Percentiles rank a stretch among this genome's conserved stretches.
Evolutionary conservation across 768 basidiomycete genomes (phyloP).

Genomic region (Filobasidium wieringae): DNA sequence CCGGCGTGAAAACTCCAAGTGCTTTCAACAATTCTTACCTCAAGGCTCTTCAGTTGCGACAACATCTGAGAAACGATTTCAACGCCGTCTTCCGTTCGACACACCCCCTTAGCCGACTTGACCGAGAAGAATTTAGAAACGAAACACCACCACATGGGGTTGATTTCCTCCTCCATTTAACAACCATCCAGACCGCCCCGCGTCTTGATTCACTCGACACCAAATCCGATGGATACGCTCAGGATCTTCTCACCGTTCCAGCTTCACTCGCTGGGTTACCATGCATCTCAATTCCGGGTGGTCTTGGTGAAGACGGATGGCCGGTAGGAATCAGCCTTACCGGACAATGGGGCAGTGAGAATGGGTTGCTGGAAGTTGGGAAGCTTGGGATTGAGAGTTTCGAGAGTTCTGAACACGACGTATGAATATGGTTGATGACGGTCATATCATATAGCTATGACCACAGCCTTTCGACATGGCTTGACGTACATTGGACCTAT

Average conservation of each 20-base stretch:
- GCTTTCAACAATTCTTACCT: conserved; percentile 98
- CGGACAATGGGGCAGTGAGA: conserved; percentile 66
- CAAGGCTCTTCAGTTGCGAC: conserved; percentile 73
- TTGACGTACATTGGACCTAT: too few relatives aligned
- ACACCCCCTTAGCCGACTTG: conserved; percentile 43
- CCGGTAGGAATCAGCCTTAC: conserved; percentile 72
- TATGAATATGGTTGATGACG: too few relatives aligned
- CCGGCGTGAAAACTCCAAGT: too few relatives aligned
- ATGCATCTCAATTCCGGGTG: conserved; percentile 58
- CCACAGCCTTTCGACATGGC: too few relatives aligned
- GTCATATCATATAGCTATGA: too few relatives aligned
- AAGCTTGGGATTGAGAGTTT: conserved; percentile 3
- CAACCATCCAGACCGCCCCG: conserved; percentile 77
- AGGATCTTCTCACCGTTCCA: conserved; percentile 84
- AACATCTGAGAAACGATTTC: conserved; percentile 61
- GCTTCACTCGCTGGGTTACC: conserved; percentile 84
- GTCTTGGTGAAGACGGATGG: conserved; percentile 52
- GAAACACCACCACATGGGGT: conserved; percentile 40
- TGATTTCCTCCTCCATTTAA: conserved; percentile 75
- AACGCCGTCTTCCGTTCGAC: conserved; percentile 53
- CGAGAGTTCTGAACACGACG: too few relatives aligned
- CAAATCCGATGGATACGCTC: conserved; percentile 54
- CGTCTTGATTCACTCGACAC: conserved; percentile 37
- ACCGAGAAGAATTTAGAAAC: neutral
- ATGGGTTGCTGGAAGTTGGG: conserved; percentile 23